Base-by-base conservation (phyloP, 2,329 filamentous ascomycete species). In the Cladobotryum mycophilum region DNA sequence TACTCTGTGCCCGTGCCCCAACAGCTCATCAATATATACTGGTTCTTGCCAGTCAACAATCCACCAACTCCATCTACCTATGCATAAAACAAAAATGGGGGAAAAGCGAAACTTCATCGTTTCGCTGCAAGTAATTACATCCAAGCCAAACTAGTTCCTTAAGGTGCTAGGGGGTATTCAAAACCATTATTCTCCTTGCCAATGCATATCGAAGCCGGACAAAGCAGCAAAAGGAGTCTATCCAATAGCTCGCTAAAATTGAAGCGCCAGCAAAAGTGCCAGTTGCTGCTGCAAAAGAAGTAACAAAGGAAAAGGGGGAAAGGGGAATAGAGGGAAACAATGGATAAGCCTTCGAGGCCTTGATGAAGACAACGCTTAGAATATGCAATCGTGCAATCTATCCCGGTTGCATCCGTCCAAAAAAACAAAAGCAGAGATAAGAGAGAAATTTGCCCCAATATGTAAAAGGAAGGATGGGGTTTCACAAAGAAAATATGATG, bases 221-320 rank as follows among this genome's bases (percentile, higher is more conserved):
- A 30, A 41, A 25, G 35, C 33, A 18, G 15, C 33, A 30, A 36
- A 37, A 46, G 35, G 44, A 38, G 12, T 38, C 33, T 38, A 46
- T 37, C 44, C 44, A 36, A 46, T 46, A 14, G 44, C 44, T 37
- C 30, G 42, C 44, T 33, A 40, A 18, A 40, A 40, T 40, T n/a
- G 11, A 18, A 40, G 17, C 3, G n/a, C 22, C 14, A 34, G 34
- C n/a, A 35, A 45, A 45, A 14, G 42, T 15, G 20, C 25, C 25
- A 30, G 25, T 30, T 30, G 25, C 25, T 30, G 25, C n/a, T 33
- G n/a, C 33, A 40, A 47, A 47, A 33, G 35, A 25, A 15, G 30
- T 40, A 40, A 46, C 18, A 38, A 38, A 38, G 44, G 12, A 18
- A 44, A 34, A 12, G 14, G 20, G 14, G 18, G 12, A 12, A 33